phyloP scores from a whole-genome alignment of 2,329 filamentous ascomycete species.

The Penicillium glabrum region DNA sequence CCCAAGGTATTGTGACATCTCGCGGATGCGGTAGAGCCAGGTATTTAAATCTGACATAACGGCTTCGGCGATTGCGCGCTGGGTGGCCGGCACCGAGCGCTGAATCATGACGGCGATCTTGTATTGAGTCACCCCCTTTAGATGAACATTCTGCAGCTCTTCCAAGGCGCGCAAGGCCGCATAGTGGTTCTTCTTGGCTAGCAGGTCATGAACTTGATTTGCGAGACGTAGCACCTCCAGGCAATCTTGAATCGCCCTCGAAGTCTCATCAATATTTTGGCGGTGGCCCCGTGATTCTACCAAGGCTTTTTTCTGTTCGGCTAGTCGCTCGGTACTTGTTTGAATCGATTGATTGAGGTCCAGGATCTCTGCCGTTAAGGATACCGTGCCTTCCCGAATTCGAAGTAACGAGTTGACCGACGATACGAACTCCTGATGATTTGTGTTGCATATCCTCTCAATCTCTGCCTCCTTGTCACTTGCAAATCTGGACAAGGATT shows the following conservation, averaged over 20 bases:
- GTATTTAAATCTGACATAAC: constrained; percentile 97
- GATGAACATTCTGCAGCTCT: constrained; percentile 92
- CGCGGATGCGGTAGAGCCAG: constrained; percentile 91
- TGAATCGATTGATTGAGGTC: constrained; percentile 94
- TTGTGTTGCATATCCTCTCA: constrained; percentile 88
- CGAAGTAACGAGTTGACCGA: constrained; percentile 93
- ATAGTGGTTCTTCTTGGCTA: constrained; percentile 93
- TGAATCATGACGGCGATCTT: constrained; percentile 95
- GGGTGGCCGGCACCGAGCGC: constrained; percentile 88
- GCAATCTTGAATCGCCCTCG: constrained; percentile 83
- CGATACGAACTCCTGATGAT: constrained; percentile 93
- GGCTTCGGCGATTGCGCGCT: constrained; percentile 89
- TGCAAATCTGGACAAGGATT: constrained; percentile 77
- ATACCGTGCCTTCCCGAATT: constrained; percentile 86
- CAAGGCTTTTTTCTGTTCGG: constrained; percentile 88
- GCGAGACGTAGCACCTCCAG: constrained; percentile 88
- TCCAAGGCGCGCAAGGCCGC: constrained; percentile 90
- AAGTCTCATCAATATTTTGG: constrained; percentile 93
- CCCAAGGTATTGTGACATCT: constrained; percentile 92
- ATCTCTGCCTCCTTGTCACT: constrained; percentile 87
- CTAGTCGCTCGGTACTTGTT: constrained; percentile 87
- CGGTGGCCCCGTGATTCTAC: constrained; percentile 90
- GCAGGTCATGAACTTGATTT: constrained; percentile 89
- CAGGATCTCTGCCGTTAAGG: constrained; percentile 85
- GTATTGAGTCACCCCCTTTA: constrained; percentile 92